Evolutionary conservation across 2,329 filamentous ascomycete species (phyloP), one percentile per base, ranked within the genome.

Genomic region (Pseudofabraea citricarpa): DNA sequence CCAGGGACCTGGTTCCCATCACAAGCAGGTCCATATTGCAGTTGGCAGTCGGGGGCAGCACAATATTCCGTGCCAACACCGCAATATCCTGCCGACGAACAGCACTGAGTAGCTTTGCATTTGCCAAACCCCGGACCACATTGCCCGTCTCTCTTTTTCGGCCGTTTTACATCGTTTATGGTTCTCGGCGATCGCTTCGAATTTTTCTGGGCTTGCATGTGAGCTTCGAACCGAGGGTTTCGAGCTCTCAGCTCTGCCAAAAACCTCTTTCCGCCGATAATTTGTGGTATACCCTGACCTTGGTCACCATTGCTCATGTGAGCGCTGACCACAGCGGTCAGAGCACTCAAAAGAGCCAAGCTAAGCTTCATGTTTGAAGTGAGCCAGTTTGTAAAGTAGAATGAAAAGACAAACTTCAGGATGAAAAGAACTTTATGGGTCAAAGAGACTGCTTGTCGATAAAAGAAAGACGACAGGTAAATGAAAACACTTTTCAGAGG

Each of bases 21-120:
- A 51, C 81, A 85, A 4, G 64, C 72, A 16, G 78, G 69, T n/a
- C 77, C 77, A 51, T 77, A 81, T 50, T 73, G 63, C 54, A 81
- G 76, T 56, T 78, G 71, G 56, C 81, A 85, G 41, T 79, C 73
- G 2, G 81, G 81, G 16, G 78, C 73, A 22, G 70, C 69, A 62
- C 81, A 85, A 61, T 81, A 79, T 2, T 75, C 70, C 9, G 39
- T 32, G 8, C 49, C 49, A 26, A 40, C 47, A 10, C 56, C 56
- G 31, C 56, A 59, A 36, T 48, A 59, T 22, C 56, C 56, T 41
- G 44, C 55, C 40, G 45, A 24, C 31, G 57, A 60, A 24, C 57
- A 60, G 29, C 57, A 60, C 18, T 48, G 43, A 9, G 41, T 45
- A n/a, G 50, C 32, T 27, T 50, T 40, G 36, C 57, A 60, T 18